Conservation (phyloP, 1,284 basidiomycete species). For the Chondrostereum purpureum region DNA sequence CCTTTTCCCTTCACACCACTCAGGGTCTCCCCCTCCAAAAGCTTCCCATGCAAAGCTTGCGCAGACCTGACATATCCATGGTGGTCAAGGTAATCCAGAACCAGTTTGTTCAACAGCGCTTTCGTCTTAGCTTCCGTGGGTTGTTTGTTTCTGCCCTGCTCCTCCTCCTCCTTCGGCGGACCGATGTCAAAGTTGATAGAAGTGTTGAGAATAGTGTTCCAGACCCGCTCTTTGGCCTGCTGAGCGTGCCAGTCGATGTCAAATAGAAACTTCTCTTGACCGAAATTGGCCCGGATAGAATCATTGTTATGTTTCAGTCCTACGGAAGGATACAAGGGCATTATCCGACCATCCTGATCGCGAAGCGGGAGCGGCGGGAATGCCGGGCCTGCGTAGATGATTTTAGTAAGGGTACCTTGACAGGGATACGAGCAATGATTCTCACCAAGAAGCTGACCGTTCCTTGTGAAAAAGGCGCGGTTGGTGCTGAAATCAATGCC, state of each 20-base stretch:
- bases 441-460: constrained; percentile 72
- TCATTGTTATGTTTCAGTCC: constrained; percentile 77
- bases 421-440: constrained; percentile 6
- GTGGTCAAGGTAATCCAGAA: constrained; percentile 74
- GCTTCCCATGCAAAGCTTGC: constrained; percentile 55
- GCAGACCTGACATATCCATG: constrained; percentile 72
- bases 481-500: constrained; percentile 82
- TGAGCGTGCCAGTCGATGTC: constrained; percentile 82
- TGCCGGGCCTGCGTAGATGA: constrained; percentile 44
- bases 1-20: not conserved
- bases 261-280: constrained; percentile 76
- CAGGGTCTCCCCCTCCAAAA: not conserved
- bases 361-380: constrained; percentile 31
- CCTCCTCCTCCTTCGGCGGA: not conserved
- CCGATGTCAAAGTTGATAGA: constrained; percentile 16
- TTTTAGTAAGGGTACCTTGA: constrained; percentile 7
- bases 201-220: constrained; percentile 56
- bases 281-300: constrained; percentile 78
- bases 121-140: constrained; percentile 34
- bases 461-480: constrained; percentile 85
- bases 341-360: constrained; percentile 59
- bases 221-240: constrained; percentile 54
- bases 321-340: constrained; percentile 75
- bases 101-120: constrained; percentile 56
- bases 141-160: not conserved